These are phyloP conservation scores for Sporothrix phasma DNA, from an alignment of 2,329 filamentous ascomycete species.

Conservation along the genomic window DNA sequence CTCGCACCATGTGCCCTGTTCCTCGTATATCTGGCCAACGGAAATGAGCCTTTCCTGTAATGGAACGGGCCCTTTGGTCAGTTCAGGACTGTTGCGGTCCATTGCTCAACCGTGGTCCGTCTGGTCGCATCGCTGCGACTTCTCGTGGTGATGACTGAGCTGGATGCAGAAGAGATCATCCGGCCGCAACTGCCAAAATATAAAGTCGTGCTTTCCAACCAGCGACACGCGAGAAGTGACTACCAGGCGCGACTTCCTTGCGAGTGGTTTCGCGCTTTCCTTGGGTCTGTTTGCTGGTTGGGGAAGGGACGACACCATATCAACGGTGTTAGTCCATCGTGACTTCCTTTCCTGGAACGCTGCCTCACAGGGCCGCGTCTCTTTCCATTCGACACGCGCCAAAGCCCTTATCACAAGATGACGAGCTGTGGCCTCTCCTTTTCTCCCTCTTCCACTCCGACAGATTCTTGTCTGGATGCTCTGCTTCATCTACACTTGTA, in stretches of 20 bases:
- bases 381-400: not conserved
- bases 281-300: not conserved
- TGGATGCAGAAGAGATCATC: no score
- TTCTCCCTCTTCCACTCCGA: not conserved
- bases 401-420: not conserved
- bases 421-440: not conserved
- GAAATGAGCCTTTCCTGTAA: no score
- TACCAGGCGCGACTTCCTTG: not conserved
- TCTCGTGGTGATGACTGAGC: not conserved
- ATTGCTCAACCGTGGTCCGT: no score
- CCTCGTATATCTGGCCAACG: no score
- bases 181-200: not conserved
- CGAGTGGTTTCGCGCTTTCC: not conserved
- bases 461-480: not conserved
- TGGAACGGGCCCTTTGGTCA: no score
- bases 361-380: not conserved
- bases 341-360: conserved; percentile 7
- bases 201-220: not conserved
- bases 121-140: not conserved
- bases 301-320: conserved; percentile 5
- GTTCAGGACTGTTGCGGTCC: not conserved
- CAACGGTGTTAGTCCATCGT: conserved; percentile 8
- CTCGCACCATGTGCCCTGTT: no score
- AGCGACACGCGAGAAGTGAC: not conserved
- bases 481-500: not conserved